Evolutionary conservation across 2,329 filamentous ascomycete species (phyloP).

Genomic region (Aureobasidium sp.): DNA sequence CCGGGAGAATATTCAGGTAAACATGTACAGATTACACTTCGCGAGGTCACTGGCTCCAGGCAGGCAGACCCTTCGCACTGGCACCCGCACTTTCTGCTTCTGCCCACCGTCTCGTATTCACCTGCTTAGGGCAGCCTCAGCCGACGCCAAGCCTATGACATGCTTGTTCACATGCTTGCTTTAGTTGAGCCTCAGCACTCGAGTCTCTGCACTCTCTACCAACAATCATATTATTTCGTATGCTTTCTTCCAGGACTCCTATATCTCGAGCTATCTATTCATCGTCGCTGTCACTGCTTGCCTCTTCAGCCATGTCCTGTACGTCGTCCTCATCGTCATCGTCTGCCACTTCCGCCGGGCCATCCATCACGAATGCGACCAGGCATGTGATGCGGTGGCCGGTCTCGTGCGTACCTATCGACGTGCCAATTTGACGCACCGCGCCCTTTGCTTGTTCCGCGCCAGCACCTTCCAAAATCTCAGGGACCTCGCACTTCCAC

Average conservation of each 20-base stretch:
- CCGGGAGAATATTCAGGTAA: neutral
- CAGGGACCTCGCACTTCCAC: constrained; percentile 52
- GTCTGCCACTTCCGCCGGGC: constrained; percentile 16
- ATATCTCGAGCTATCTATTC: neutral
- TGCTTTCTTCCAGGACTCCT: neutral
- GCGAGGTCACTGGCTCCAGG: constrained; percentile 10
- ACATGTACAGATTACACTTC: constrained; percentile 5
- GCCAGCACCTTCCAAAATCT: neutral
- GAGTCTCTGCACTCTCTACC: neutral
- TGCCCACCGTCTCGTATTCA: neutral
- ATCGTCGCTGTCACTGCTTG: constrained; percentile 17
- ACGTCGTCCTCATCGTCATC: neutral
- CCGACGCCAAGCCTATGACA: neutral
- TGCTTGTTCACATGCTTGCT: neutral
- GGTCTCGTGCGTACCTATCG: constrained; percentile 76
- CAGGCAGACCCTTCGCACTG: neutral
- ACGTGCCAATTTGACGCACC: constrained; percentile 50
- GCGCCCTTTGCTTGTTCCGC: constrained; percentile 7
- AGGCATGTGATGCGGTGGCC: constrained; percentile 85
- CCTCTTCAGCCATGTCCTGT: neutral
- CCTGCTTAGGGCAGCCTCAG: neutral
- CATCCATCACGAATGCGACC: constrained; percentile 71
- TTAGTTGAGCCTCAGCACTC: neutral
- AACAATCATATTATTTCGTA: neutral
- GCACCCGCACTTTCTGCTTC: neutral